These are phyloP conservation scores for Termitomyces heimii DNA, from an alignment of 768 basidiomycete genomes.

Conservation along the genomic window DNA sequence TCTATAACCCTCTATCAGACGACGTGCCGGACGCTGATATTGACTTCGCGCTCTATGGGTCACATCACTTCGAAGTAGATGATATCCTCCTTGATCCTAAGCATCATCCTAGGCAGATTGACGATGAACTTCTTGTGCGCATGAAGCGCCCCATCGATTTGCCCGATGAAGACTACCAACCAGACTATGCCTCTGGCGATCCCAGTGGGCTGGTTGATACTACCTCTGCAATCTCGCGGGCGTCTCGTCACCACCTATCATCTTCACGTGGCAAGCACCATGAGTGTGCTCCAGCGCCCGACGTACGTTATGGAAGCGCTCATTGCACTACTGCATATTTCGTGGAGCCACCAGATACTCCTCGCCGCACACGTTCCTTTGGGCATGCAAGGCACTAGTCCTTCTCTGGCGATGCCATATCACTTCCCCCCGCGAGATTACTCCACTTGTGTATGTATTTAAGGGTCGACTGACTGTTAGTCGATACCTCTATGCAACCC, in stretches of 20 bases:
- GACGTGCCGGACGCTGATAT: not conserved
- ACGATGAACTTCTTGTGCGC: slow-evolving; percentile 4
- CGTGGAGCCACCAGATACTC: not conserved
- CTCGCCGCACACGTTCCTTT: not conserved
- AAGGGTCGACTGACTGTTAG: not conserved
- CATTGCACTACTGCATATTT: not conserved
- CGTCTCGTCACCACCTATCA: not conserved
- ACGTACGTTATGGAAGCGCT: not conserved
- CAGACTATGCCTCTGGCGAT: not conserved
- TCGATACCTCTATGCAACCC: not conserved
- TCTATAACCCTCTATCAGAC: not conserved
- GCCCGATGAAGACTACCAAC: not conserved
- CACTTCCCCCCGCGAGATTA: not conserved
- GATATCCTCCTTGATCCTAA: too few relatives aligned
- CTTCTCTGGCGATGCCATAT: not conserved
- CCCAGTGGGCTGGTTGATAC: not conserved
- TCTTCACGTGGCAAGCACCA: not conserved
- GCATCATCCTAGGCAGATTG: not conserved
- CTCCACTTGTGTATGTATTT: not conserved
- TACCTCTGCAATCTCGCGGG: not conserved
- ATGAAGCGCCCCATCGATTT: slow-evolving; percentile 8
- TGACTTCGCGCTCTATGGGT: not conserved
- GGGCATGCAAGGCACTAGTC: not conserved
- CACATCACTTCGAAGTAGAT: not conserved
- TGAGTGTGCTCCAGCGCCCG: not conserved